Evolutionary conservation across 208 protist species (phyloP).

Genomic region (Acanthamoeba healyi): DNA sequence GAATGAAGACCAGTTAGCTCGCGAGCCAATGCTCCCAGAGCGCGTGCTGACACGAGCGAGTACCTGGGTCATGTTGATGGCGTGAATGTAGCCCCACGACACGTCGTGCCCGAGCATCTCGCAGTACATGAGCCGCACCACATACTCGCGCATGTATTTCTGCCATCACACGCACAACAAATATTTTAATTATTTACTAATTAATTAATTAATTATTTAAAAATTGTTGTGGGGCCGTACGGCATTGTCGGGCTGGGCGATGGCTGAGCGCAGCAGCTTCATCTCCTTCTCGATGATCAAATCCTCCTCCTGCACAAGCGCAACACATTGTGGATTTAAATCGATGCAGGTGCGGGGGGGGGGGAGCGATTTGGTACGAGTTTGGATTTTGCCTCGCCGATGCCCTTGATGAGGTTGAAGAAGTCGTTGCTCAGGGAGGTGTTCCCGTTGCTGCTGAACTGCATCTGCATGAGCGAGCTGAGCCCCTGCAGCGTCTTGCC

Average conservation of each 20-base stretch:
- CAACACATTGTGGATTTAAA: neutral
- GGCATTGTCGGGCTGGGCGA: constrained; percentile 58
- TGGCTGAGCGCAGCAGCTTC: constrained; percentile 15
- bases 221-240: neutral
- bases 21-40: constrained; percentile 82
- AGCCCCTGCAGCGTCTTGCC: constrained; percentile 13
- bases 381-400: constrained; percentile 73
- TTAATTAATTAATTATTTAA: neutral
- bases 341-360: neutral
- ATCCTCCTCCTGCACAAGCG: constrained; percentile 64
- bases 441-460: neutral
- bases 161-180: neutral
- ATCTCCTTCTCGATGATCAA: constrained; percentile 58
- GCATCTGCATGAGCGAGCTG: constrained; percentile 39
- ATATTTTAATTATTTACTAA: neutral
- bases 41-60: constrained; percentile 78
- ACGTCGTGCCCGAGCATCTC: constrained; percentile 96
- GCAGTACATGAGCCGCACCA: constrained; percentile 94
- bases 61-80: constrained; percentile 96
- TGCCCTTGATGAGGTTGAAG: constrained; percentile 63
- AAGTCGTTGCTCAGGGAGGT: constrained; percentile 55
- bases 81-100: constrained; percentile 96
- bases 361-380: neutral
- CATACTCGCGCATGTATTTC: constrained; percentile 76
- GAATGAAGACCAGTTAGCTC: neutral